phyloP scores from a whole-genome alignment of 2,329 filamentous ascomycete genomes.

The Fusarium hainanense region DNA sequence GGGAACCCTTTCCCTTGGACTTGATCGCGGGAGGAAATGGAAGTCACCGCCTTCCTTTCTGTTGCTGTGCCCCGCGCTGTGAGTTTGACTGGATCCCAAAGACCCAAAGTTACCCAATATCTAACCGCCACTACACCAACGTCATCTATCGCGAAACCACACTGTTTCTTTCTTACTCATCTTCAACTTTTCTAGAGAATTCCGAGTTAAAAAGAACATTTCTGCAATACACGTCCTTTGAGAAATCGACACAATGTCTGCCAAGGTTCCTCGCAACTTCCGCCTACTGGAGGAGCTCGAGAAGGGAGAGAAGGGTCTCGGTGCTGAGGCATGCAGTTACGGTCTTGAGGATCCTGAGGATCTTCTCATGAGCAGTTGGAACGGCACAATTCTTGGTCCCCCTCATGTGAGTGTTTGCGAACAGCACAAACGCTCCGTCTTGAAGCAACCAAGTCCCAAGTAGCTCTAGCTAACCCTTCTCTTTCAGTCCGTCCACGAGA shows the following conservation, averaged over 20 bases:
- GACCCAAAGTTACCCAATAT: slow-evolving; percentile 26
- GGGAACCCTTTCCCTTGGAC: slow-evolving; percentile 14
- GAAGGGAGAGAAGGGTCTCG: slow-evolving; percentile 97
- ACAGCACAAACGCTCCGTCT: not conserved
- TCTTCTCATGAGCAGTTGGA: slow-evolving; percentile 98
- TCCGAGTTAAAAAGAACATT: not conserved
- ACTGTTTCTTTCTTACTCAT: slow-evolving; percentile 10
- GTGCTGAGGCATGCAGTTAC: slow-evolving; percentile 97
- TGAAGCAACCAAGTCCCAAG: not conserved
- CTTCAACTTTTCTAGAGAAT: not conserved
- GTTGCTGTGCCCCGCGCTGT: slow-evolving; percentile 31
- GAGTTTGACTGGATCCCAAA: slow-evolving; percentile 25
- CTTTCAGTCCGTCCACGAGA: slow-evolving; percentile 89
- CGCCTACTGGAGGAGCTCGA: slow-evolving; percentile 96
- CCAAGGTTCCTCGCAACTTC: slow-evolving; percentile 91
- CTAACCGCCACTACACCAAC: slow-evolving; percentile 34
- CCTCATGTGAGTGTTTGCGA: slow-evolving; percentile 77
- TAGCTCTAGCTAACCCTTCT: slow-evolving; percentile 18
- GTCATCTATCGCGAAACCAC: slow-evolving; percentile 25
- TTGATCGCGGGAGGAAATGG: slow-evolving; percentile 7
- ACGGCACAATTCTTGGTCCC: slow-evolving; percentile 95
- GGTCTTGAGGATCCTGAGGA: slow-evolving; percentile 95
- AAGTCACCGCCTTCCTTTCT: slow-evolving; percentile 34
- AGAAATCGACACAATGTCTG: slow-evolving; percentile 47
- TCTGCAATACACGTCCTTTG: not conserved